Base-by-base conservation (phyloP, 805 yeast genomes). In the Saccharomycopsis capsularis region DNA sequence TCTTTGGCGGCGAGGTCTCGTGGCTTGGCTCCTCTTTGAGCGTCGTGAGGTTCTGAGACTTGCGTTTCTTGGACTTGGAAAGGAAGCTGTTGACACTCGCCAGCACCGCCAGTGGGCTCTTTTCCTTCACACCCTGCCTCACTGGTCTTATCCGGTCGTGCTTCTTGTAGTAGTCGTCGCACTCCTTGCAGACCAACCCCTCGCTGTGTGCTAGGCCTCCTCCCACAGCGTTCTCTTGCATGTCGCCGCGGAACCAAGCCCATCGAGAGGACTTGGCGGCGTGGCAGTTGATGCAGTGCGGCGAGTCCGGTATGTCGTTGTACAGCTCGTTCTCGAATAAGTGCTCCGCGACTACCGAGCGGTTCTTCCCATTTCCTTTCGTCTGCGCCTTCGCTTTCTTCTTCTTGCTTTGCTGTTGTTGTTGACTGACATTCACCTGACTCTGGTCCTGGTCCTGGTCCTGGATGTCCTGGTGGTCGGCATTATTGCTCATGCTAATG, bases 171-270 rank as follows among this genome's bases (percentile, higher is more conserved):
- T 50, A 47, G 6, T 50, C 51, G 24, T 50, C 39, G 32, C 55
- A 52, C 7, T 45, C 51, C 41, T 50, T 46, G 24, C 55, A 52
- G 18, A 50, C 39, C 9, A 52, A 29, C 2, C 55, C 55, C 25
- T 52, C 55, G 13, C 16, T 29, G n/a, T n/a, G 23, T 11, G 18
- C 15, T 35, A 32, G 16, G 30, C 36, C 5, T 2, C 24, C 11
- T 35, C 46, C 11, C 36, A 27, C 18, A 38, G 38, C 3, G 34
- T 38, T 7, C 6, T 38, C 41, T 18, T 23, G 32, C 23, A 35
- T 16, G 19, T 16, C 16, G 6, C 43, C 40, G 13, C 30, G 24
- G 41, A 40, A 44, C 55, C 55, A 52, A 2, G 42, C 34, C 55
- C 55, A 52, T 23, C 40, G 35, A 3, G 34, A 15, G n/a, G 55